Conservation (phyloP, 306 rosid genomes). For the Herpetospermum pedunculosum region DNA sequence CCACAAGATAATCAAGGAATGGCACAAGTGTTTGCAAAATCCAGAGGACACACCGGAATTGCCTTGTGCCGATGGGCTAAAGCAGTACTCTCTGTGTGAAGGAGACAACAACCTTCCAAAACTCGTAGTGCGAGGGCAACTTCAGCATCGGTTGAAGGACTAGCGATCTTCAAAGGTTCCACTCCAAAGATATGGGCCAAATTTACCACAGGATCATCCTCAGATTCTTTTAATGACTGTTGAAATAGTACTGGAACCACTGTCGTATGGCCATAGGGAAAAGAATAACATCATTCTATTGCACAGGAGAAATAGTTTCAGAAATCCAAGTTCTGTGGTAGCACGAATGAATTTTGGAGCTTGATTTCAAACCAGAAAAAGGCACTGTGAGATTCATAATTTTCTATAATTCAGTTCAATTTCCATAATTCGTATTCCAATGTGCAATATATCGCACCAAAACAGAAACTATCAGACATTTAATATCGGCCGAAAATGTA, state of each 20-base stretch:
- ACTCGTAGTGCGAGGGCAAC: slow-evolving; percentile 53
- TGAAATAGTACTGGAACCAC: slow-evolving; percentile 83
- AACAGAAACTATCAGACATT: background rate
- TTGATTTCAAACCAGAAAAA: background rate
- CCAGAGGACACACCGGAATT: slow-evolving; percentile 26
- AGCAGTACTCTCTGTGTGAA: slow-evolving; percentile 42
- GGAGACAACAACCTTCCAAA: slow-evolving; percentile 67
- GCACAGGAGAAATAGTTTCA: slow-evolving; percentile 2
- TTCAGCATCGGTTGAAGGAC: slow-evolving; percentile 64
- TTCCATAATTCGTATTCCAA: background rate
- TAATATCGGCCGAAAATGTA: too few relatives aligned
- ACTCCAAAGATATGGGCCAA: slow-evolving; percentile 65
- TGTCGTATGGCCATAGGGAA: slow-evolving; percentile 11
- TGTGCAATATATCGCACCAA: background rate
- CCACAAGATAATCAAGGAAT: background rate
- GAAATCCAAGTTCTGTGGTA: background rate
- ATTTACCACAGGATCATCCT: slow-evolving; percentile 34
- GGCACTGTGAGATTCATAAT: background rate
- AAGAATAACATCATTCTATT: background rate
- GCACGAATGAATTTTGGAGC: background rate
- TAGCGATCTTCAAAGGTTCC: slow-evolving; percentile 53
- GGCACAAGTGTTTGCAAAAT: background rate
- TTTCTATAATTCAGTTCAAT: background rate
- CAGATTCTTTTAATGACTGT: slow-evolving; percentile 60
- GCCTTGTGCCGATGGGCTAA: slow-evolving; percentile 54